Evolutionary conservation across 768 basidiomycete genomes (phyloP).

Genomic region (Clitopilus passeckerianus): DNA sequence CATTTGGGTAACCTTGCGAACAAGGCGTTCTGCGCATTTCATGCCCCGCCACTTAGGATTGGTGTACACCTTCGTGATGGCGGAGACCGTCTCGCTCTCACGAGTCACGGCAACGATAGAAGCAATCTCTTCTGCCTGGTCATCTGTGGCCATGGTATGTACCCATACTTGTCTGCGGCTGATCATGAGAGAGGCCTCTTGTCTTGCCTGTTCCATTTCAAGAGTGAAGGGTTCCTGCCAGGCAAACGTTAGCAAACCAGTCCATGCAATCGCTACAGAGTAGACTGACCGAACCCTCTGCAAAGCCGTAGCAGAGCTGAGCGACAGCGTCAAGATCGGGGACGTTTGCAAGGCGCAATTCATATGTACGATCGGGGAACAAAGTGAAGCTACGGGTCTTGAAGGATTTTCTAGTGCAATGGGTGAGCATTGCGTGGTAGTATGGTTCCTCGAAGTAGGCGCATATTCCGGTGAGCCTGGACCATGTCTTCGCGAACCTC

Average conservation of each 20-base stretch:
- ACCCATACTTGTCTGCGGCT: constrained; percentile 52
- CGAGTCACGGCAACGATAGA: constrained; percentile 69
- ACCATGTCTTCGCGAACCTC: constrained; percentile 48
- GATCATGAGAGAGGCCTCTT: constrained; percentile 51
- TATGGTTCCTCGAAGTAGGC: constrained; percentile 36
- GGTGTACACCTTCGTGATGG: constrained; percentile 74
- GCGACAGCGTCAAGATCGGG: constrained; percentile 35
- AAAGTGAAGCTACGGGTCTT: constrained; percentile 13
- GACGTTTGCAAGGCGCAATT: constrained; percentile 20
- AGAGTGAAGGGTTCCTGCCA: constrained; percentile 50
- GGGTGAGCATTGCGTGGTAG: constrained; percentile 56
- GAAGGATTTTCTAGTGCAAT: constrained; percentile 45
- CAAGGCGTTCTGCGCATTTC: constrained; percentile 60
- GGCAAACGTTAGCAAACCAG: neutral
- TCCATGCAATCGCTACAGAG: neutral
- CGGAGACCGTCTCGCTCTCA: constrained; percentile 47
- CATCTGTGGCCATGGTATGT: constrained; percentile 32
- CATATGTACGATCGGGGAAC: constrained; percentile 17
- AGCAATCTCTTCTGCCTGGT: constrained; percentile 35
- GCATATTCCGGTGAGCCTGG: constrained; percentile 34
- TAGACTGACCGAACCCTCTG: constrained; percentile 50
- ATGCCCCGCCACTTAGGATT: constrained; percentile 41
- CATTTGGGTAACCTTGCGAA: constrained; percentile 52
- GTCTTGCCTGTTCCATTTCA: constrained; percentile 28
- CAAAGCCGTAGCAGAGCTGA: constrained; percentile 50